Evolutionary conservation across 2,329 filamentous ascomycete species (phyloP).

Genomic region (Aureobasidium sp.): DNA sequence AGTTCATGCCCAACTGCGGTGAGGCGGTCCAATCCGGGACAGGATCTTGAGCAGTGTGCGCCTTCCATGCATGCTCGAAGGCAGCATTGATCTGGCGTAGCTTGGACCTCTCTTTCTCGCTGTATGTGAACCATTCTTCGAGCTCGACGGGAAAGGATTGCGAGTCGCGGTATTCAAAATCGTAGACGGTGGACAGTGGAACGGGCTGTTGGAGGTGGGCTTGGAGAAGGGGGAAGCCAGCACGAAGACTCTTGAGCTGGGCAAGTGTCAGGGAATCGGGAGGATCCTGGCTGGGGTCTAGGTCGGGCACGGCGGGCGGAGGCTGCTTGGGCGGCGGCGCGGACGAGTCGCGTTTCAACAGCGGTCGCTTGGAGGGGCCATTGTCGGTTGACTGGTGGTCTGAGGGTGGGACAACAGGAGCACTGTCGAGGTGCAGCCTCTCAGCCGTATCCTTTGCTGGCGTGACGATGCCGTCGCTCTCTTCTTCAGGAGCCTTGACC

Average conservation of each 20-base stretch:
- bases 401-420: conserved; percentile 16
- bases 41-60: conserved; percentile 27
- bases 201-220: conserved; percentile 18
- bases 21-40: conserved; percentile 58
- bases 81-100: conserved; percentile 64
- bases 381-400: not conserved
- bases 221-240: conserved; percentile 35
- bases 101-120: conserved; percentile 73
- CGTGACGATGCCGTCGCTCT: conserved; percentile 17
- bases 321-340: conserved; percentile 34
- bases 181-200: conserved; percentile 48
- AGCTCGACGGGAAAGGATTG: conserved; percentile 70
- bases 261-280: conserved; percentile 39
- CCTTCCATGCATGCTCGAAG: conserved; percentile 67
- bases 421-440: conserved; percentile 22
- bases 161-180: conserved; percentile 55
- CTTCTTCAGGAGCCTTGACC: conserved; percentile 19
- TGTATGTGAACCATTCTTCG: conserved; percentile 96
- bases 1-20: conserved; percentile 44
- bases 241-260: conserved; percentile 37
- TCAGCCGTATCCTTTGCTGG: conserved; percentile 30
- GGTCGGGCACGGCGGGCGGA: conserved; percentile 28
- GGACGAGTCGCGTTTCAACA: conserved; percentile 32
- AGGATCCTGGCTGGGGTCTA: conserved; percentile 25
- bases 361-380: conserved; percentile 24